Base-by-base conservation (phyloP, 768 basidiomycete species). In the Tephrocybe rancida region DNA sequence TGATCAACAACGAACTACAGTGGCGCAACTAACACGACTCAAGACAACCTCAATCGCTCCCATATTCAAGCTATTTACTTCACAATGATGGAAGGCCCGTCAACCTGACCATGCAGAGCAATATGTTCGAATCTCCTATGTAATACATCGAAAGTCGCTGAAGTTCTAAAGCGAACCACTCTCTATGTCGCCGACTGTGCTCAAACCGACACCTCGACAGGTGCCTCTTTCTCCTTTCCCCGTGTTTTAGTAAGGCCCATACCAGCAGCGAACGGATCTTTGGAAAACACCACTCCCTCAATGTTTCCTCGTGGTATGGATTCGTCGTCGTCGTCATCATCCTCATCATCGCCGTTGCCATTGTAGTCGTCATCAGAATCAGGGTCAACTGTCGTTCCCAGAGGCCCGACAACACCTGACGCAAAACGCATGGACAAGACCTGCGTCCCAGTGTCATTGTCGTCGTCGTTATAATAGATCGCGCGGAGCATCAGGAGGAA, bases 401-500 rank as follows among this genome's bases (percentile, higher is more conserved):
- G 48, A 10, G 52, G 60, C 10, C 67, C 69, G n/a, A 69, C 57
- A 5, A 68, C 60, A 7, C 61, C 56, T 4, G 67, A 68, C 1
- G 59, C 57, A 43, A 68, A 67, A 8, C 52, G 55, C 24, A 64
- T 51, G 1, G 64, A 53, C 7, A 55, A 57, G 13, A 59, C 24
- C 13, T 47, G 57, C 9, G 57, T 41, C 34, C 53, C 48, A 1
- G 48, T 44, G 10, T 56, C 57, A 2, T 54, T 59, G 11, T 49
- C 49, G n/a, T 50, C 49, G 0, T 64, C 62, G 32, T 58, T 60
- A 41, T 57, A 63, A 35, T 66, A 67, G 32, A 70, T 63, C 1
- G 60, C 57, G 1, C 64, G 59, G 19, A 70, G 64, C 55, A 61
- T 67, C 1, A 69, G 52, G 10, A 70, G 61, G 58, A 70, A 70